phyloP scores from a whole-genome alignment of 2,329 filamentous ascomycete species.

The Allantophomopsis lycopodina region DNA sequence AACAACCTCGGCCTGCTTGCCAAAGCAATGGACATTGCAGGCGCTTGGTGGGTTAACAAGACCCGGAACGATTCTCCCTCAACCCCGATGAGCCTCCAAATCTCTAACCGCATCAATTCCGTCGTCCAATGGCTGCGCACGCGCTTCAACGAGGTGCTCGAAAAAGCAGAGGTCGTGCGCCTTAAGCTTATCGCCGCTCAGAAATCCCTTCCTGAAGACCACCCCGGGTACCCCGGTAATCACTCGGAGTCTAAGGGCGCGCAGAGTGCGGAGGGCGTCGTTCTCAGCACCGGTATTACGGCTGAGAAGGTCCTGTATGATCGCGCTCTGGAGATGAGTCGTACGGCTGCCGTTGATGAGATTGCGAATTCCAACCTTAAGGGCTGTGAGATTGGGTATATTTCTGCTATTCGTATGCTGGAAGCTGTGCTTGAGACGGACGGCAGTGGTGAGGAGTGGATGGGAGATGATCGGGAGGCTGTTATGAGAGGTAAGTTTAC shows the following conservation, averaged over 20 bases:
- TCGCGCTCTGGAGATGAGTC: conserved; percentile 91
- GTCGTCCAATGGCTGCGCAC: conserved; percentile 91
- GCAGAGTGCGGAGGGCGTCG: conserved; percentile 64
- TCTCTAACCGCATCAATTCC: conserved; percentile 62
- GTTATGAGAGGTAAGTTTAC: conserved; percentile 54
- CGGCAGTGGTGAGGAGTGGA: conserved; percentile 28
- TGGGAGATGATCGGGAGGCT: conserved; percentile 53
- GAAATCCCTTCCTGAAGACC: conserved; percentile 66
- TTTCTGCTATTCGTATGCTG: conserved; percentile 86
- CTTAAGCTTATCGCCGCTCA: conserved; percentile 80
- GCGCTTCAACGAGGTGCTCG: conserved; percentile 92
- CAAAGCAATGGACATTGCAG: conserved; percentile 91
- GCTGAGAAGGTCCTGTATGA: conserved; percentile 98
- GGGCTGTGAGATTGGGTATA: conserved; percentile 85
- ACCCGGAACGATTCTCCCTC: conserved; percentile 47
- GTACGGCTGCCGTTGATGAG: conserved; percentile 87
- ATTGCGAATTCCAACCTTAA: conserved; percentile 79
- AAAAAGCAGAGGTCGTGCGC: conserved; percentile 92
- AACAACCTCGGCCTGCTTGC: conserved; percentile 84
- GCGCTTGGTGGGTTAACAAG: conserved; percentile 78
- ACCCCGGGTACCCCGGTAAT: conserved; percentile 76
- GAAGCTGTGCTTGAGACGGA: conserved; percentile 88
- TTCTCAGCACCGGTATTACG: conserved; percentile 76
- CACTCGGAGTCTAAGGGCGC: conserved; percentile 44
- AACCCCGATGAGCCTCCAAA: conserved; percentile 24